These are phyloP conservation scores for Fusarium oligoseptatum DNA, from an alignment of 2,329 filamentous ascomycete genomes.

Conservation along the genomic window DNA sequence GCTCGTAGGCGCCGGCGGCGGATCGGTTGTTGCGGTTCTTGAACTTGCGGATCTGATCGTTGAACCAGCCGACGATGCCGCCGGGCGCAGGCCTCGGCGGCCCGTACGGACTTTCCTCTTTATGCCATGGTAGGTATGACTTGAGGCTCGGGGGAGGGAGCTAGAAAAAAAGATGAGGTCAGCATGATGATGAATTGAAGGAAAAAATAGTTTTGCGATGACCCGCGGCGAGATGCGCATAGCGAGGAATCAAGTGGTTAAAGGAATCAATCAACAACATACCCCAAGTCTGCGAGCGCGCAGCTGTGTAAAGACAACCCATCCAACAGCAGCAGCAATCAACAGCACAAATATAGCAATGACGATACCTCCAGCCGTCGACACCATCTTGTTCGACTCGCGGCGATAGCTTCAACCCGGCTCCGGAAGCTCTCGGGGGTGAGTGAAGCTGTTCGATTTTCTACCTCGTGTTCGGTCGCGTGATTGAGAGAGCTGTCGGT, in stretches of 20 bases:
- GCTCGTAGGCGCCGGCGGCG: conserved; percentile 79
- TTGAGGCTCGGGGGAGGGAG: conserved; percentile 77
- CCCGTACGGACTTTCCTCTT: conserved; percentile 61
- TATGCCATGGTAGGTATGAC: conserved; percentile 79
- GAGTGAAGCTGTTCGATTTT: conserved; percentile 5
- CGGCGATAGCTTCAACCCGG: conserved; percentile 9
- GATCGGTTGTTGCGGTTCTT: conserved; percentile 75
- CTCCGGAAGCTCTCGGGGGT: background rate
- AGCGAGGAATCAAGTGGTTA: background rate
- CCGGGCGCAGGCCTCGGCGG: conserved; percentile 68
- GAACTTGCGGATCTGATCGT: conserved; percentile 73
- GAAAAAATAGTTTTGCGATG: background rate
- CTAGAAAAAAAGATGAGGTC: conserved; percentile 50
- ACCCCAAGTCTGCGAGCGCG: conserved; percentile 80
- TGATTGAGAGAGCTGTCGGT: conserved; percentile 1
- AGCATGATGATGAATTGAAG: conserved; percentile 7
- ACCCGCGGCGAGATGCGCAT: background rate
- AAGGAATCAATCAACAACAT: conserved; percentile 49
- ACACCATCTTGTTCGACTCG: conserved; percentile 61
- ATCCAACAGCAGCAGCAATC: conserved; percentile 69
- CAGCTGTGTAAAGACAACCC: conserved; percentile 78
- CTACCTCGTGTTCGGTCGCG: conserved; percentile 15
- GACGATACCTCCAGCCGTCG: conserved; percentile 75
- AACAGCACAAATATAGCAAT: conserved; percentile 77
- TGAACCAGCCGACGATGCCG: conserved; percentile 80